A percentile compares a stretch with the other conserved stretches of the same genome.
Conservation (phyloP, 73 alveolate genomes). For the Paramecium caudatum region DNA sequence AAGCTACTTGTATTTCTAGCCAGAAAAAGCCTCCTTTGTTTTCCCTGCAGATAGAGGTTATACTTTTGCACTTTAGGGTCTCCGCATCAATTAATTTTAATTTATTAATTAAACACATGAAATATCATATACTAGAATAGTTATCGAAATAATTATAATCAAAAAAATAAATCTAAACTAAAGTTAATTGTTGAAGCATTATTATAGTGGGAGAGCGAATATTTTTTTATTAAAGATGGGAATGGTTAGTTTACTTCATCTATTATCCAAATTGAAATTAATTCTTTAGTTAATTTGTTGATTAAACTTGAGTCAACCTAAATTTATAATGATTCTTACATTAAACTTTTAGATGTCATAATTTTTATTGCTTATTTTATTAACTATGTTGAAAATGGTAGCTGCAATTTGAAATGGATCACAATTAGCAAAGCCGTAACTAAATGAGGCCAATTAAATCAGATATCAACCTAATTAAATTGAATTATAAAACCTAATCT, state of each 20-base stretch:
- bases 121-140: too few species aligned
- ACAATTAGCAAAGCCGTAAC: slow-evolving; percentile 60
- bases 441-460: slow-evolving; percentile 39
- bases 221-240: slow-evolving; percentile 16
- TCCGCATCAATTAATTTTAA: too few species aligned
- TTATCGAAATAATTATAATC: too few species aligned
- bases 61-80: slow-evolving; percentile 44
- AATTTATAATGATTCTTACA: neutral
- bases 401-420: slow-evolving; percentile 37
- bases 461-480: slow-evolving; percentile 60
- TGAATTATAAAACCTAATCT: slow-evolving; percentile 14
- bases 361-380: neutral
- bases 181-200: slow-evolving; percentile 42
- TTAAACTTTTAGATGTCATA: neutral
- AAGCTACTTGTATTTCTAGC: too few species aligned
- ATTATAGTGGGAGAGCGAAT: slow-evolving; percentile 29
- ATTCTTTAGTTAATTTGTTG: slow-evolving; percentile 20
- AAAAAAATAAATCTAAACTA: slow-evolving; percentile 34
- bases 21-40: neutral
- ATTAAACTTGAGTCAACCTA: slow-evolving; percentile 24
- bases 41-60: slow-evolving; percentile 19
- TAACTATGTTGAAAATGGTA: neutral
- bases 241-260: slow-evolving; percentile 42
- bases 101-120: too few species aligned
- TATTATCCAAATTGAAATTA: neutral